Percentiles rank a stretch among this genome's conserved stretches.
phyloP scores from a whole-genome alignment of 2,329 filamentous ascomycete species.

The Ophidiomyces ophidiicola region DNA sequence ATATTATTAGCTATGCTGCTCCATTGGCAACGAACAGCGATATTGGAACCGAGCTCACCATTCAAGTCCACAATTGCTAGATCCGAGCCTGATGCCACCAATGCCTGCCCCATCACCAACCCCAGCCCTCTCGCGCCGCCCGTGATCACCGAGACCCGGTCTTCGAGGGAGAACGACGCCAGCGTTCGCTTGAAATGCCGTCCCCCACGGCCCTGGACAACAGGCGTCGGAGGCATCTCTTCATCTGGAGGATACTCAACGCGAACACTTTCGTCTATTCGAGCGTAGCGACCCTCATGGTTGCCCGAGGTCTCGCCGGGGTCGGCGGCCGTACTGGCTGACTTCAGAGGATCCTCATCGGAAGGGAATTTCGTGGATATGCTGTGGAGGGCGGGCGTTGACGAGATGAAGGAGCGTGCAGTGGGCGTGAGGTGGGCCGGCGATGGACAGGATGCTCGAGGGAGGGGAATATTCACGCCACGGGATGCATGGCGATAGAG shows the following conservation, averaged over 20 bases:
- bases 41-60: constrained; percentile 42
- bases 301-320: constrained; percentile 16
- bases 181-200: constrained; percentile 76
- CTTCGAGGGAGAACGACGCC: constrained; percentile 74
- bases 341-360: constrained; percentile 3
- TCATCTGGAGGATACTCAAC: constrained; percentile 67
- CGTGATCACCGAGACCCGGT: constrained; percentile 71
- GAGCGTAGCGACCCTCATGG: constrained; percentile 58
- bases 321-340: constrained; percentile 2
- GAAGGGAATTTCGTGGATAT: constrained; percentile 18
- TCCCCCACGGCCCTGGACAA: constrained; percentile 64
- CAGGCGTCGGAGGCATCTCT: constrained; percentile 57
- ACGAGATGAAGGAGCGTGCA: constrained; percentile 22
- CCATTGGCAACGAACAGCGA: background rate
- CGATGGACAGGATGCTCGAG: background rate
- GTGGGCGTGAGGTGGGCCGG: background rate
- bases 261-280: constrained; percentile 65
- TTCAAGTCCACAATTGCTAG: constrained; percentile 91
- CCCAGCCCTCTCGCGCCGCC: constrained; percentile 82
- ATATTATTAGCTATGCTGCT: background rate
- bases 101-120: constrained; percentile 82
- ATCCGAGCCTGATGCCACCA: constrained; percentile 77
- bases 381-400: constrained; percentile 20
- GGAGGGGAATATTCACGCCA: background rate
- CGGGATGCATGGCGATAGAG: constrained; percentile 6